Base-by-base conservation (phyloP, 2,329 filamentous ascomycete genomes). In the Alternaria panax region DNA sequence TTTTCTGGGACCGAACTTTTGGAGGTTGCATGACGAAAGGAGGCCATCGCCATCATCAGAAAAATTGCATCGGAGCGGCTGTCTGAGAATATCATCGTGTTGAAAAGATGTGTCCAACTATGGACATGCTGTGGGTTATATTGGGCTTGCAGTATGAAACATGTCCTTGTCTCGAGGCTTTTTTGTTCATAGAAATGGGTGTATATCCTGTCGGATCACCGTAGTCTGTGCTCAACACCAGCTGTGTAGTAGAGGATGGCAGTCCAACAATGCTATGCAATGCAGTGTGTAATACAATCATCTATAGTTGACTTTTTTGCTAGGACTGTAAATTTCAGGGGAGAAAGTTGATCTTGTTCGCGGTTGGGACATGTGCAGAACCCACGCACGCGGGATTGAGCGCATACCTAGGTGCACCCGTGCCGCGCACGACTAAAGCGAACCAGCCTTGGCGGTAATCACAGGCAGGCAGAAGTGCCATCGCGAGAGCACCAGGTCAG, bases 21-120 rank as follows among this genome's bases (percentile, higher is more conserved):
- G 54, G 45, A 45, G 27, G 18, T n/a, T 30, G 34, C 27, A n/a
- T 53, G 25, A 8, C 11, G 9, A 34, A 25, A 11, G 16, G 14
- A n/a, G 20, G 18, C 16, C 4, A 11, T 18, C 47, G 38, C 20
- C 5, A 25, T 27, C 9, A 34, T 45, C 2, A 32, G 30, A 20
- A 42, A 51, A 56, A 45, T 16, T 47, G 55, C 59, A 59, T 59
- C 7, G 55, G 59, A 42, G 34, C 34, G 51, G 59, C 50, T 62
- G 59, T 62, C 42, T 62, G 55, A 55, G 47, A 5, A 50, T 32
- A 25, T 45, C 11, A 6, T 56, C 9, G 36, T 36, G 20, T 18
- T 55, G 28, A 46, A 16, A 50, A 32, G 18, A 38, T 40, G 14
- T 48, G 12, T 51, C 14, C 43, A 55, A 28, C 20, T 38, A 50